A percentile compares a stretch with the other conserved stretches of the same genome.
Conservation (phyloP, 163 green algal species). For the Scenedesmus sp. region DNA sequence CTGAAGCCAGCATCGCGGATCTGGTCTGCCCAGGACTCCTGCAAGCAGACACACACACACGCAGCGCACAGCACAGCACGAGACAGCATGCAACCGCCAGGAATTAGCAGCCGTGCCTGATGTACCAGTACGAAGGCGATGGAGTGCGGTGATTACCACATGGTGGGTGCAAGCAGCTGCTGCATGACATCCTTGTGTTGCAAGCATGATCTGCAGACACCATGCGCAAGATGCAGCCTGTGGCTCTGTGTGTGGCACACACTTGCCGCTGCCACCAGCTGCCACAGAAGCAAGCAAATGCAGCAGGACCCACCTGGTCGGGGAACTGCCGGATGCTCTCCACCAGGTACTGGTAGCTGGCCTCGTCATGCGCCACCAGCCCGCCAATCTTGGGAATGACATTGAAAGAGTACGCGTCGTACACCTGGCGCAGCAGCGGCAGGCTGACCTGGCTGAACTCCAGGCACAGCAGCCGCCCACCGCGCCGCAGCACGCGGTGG, state of each 20-base stretch:
- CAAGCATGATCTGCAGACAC: too few relatives aligned
- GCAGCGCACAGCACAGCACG: not conserved
- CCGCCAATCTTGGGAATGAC: constrained; percentile 95
- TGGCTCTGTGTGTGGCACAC: too few relatives aligned
- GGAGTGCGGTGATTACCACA: too few relatives aligned
- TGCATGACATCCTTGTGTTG: too few relatives aligned
- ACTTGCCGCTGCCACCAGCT: not conserved
- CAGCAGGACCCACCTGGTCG: constrained; percentile 58
- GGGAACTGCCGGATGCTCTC: constrained; percentile 98
- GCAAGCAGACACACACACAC: constrained; percentile 4
- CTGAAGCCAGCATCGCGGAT: constrained; percentile 89
- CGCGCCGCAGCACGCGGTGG: constrained; percentile 59
- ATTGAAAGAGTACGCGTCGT: constrained; percentile 97
- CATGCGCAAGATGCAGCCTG: not conserved
- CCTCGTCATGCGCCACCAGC: constrained; percentile 88
- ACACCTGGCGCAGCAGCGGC: constrained; percentile 73
- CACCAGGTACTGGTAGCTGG: constrained; percentile 98
- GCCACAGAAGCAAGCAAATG: too few relatives aligned
- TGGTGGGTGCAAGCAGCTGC: too few relatives aligned
- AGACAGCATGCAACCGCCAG: constrained; percentile 2
- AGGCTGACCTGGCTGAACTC: constrained; percentile 85
- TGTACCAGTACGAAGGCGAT: too few relatives aligned
- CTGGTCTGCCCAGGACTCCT: constrained; percentile 87
- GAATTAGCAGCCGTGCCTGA: not conserved
- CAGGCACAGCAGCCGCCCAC: constrained; percentile 92